phyloP scores from a whole-genome alignment of 2,329 filamentous ascomycete species.

The Stachybotrys elegans region DNA sequence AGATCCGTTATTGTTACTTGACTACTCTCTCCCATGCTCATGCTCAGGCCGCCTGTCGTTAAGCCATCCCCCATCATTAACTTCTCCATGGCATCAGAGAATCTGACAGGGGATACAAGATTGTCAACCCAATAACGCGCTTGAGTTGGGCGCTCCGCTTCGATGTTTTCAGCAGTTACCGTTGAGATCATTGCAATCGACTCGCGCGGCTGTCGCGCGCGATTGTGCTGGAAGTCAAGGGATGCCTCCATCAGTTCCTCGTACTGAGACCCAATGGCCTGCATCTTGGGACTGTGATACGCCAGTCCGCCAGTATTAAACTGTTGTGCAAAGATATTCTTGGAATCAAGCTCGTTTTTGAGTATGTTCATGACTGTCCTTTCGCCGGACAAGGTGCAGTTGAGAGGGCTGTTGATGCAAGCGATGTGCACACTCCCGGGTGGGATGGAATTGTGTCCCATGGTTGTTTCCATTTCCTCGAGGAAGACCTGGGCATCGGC shows the following conservation, averaged over 20 bases:
- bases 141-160: conserved; percentile 26
- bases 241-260: conserved; percentile 17
- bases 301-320: conserved; percentile 38
- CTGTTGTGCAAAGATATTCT: conserved; percentile 35
- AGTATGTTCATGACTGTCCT: conserved; percentile 34
- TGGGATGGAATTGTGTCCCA: background rate
- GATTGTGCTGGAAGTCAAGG: conserved; percentile 3
- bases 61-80: conserved; percentile 8
- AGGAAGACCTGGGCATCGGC: background rate
- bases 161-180: conserved; percentile 29
- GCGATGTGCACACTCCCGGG: conserved; percentile 18
- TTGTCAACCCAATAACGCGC: conserved; percentile 36
- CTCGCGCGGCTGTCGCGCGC: background rate
- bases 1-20: conserved; percentile 3
- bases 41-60: background rate
- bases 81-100: conserved; percentile 22
- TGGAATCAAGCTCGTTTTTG: conserved; percentile 25
- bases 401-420: conserved; percentile 45
- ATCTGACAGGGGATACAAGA: conserved; percentile 27
- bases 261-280: conserved; percentile 39
- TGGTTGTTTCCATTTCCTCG: background rate
- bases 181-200: conserved; percentile 28
- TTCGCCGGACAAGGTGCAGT: conserved; percentile 43
- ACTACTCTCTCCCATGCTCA: background rate
- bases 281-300: conserved; percentile 48